Evolutionary conservation across 2,329 filamentous ascomycete genomes (phyloP).

Genomic region (Penicillium thymicola): DNA sequence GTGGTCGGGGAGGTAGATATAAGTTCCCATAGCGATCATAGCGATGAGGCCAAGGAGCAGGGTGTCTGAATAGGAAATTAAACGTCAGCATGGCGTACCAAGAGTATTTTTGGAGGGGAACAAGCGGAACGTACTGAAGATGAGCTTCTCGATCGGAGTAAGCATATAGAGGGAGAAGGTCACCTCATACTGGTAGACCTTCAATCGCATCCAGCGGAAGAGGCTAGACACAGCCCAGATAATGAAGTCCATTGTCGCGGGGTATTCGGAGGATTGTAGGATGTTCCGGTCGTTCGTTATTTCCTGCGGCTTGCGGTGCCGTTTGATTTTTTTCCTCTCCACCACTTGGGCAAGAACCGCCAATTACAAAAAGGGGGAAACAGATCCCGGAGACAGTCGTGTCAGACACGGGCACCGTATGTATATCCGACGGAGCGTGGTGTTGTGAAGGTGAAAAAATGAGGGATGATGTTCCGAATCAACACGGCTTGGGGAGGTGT

Average conservation of each 20-base stretch:
- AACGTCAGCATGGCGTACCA: neutral
- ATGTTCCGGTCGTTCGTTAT: neutral
- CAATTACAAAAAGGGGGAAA: neutral
- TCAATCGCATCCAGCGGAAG: slow-evolving; percentile 83
- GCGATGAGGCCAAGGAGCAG: slow-evolving; percentile 86
- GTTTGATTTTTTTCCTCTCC: neutral
- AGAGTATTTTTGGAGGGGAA: neutral
- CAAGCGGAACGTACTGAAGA: slow-evolving; percentile 71
- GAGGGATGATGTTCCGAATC: neutral
- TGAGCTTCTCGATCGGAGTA: slow-evolving; percentile 90
- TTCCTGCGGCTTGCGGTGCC: neutral
- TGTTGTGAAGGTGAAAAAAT: neutral
- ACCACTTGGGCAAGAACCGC: neutral
- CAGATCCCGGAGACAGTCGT: neutral
- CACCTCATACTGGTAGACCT: slow-evolving; percentile 98
- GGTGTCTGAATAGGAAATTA: slow-evolving; percentile 60
- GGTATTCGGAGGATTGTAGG: neutral
- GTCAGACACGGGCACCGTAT: neutral
- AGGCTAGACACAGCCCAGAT: slow-evolving; percentile 50
- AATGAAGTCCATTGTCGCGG: slow-evolving; percentile 25
- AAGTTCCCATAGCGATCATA: slow-evolving; percentile 79
- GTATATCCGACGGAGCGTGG: neutral
- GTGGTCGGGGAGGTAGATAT: slow-evolving; percentile 92
- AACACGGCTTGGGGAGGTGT: neutral
- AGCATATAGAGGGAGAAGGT: slow-evolving; percentile 97